Evolutionary conservation across 2,329 filamentous ascomycete genomes (phyloP), one percentile per base, ranked within the genome.

Genomic region (Beauveria scarabaeidicola): DNA sequence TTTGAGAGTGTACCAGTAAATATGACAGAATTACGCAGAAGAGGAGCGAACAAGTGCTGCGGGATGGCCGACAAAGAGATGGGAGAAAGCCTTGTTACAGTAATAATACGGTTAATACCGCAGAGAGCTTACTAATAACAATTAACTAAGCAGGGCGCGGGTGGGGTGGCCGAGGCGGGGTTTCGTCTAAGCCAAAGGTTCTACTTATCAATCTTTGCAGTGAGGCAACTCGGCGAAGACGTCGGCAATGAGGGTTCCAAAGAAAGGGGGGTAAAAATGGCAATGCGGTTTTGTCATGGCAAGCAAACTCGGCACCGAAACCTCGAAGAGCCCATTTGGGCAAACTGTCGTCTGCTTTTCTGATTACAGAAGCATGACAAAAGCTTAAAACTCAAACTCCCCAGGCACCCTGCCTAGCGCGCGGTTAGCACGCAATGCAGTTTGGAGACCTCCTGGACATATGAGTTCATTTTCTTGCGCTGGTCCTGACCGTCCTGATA

Each of bases 331-430:
- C 40, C 25, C 23, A n/a, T 15, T 48, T 27, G 21, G 29, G 15
- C 32, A 40, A 17, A 17, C n/a, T 15, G 41, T 9, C 5, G 29
- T 7, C 13, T 21, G 11, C 19, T 32, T 41, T n/a, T 10, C 32
- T 57, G 54, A 57, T 50, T 50, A 50, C 53, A 11, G 53, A 57
- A 57, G 44, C 54, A 57, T 57, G 54, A 57, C 54, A 57, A 57
- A 58, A 58, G 47, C 46, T 36, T 36, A n/a, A 13, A 36, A 19
- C 10, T 9, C 8, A 2, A 32, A 36, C 36, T 38, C 36, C 25
- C 21, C 56, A 9, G n/a, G 19, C 23, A 17, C 32, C 17, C 36
- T n/a, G 25, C 17, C 44, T 48, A 38, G 23, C 52, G 56, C 56
- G 56, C 54, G 54, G 25, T 19, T 27, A 38, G 56, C 56, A 58